Evolutionary conservation across 1,139 yeast genomes (phyloP), one percentile per base, ranked within the genome.

Genomic region (Saccharomyces hybrid): DNA sequence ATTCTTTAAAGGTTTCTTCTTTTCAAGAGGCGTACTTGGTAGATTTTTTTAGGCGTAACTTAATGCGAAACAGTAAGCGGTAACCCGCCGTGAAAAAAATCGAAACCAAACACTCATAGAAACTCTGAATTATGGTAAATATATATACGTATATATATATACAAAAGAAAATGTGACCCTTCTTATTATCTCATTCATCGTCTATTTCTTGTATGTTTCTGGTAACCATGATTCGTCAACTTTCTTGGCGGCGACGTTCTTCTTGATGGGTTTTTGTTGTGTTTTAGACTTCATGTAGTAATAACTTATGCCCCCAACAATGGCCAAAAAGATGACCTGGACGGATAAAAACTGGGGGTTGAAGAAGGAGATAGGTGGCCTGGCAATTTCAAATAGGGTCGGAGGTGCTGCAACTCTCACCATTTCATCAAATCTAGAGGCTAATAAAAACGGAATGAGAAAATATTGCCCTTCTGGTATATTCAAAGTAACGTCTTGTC

Each of bases 311-410:
- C 74, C 81, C 50, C 73, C 84, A 46, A 84, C 57, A 11, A 85
- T 71, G 23, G 73, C 78, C 11, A 74, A 64, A 61, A 87, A 73
- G 38, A 88, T 65, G 16, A 81, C 54, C 65, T 83, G 85, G 61
- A 85, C 78, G 49, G 86, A 69, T 58, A 88, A 69, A 65, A 88
- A 79, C 69, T 85, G 83, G 28, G 91, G 93, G 67, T 87, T 81
- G 71, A 85, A 83, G 56, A 84, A 61, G 0, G 95, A 84, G 62
- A 89, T 74, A 53, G 84, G 78, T 42, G 78, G 79, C 61, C 89
- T 96, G n/a, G 71, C 69, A 57, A 89, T 78, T 32, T 75, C 70
- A 46, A 87, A 74, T 59, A 83, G 73, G 63, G 81, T 82, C 50
- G 83, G 80, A 63, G 80, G 76, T 46, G 85, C 80, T 52, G 83